These are phyloP conservation scores for Morella rubra DNA, from an alignment of 306 rosid genomes.

Conservation along the genomic window DNA sequence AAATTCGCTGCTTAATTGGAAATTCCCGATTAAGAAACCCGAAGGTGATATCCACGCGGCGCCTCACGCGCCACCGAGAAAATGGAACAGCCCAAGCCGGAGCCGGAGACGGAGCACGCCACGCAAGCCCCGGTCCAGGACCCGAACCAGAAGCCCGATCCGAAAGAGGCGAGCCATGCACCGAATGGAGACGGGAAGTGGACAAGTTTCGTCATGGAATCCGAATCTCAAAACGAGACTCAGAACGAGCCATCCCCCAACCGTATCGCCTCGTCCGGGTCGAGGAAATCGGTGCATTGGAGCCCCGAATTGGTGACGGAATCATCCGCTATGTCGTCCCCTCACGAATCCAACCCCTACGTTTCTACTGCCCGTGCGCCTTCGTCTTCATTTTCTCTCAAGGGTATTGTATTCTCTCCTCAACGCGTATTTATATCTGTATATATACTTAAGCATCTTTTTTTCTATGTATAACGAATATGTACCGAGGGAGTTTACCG, in stretches of 20 bases:
- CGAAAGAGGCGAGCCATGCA: slow-evolving; percentile 21
- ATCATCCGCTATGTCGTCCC: slow-evolving; percentile 44
- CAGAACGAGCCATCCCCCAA: slow-evolving; percentile 25
- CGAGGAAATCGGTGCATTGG: slow-evolving; percentile 82
- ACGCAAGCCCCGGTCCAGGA: background rate
- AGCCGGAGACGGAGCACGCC: slow-evolving; percentile 29
- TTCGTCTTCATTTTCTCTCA: slow-evolving; percentile 41
- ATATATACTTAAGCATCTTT: too few species aligned
- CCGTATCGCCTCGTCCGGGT: slow-evolving; percentile 29
- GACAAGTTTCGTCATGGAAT: slow-evolving; percentile 33
- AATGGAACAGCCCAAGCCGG: slow-evolving; percentile 56
- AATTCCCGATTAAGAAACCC: background rate
- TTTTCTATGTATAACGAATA: too few species aligned
- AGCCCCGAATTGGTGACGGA: slow-evolving; percentile 74
- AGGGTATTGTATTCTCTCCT: slow-evolving; percentile 45
- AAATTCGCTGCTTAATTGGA: background rate
- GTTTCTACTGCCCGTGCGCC: slow-evolving; percentile 31
- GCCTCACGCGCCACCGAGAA: slow-evolving; percentile 18
- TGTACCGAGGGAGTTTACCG: slow-evolving; percentile 6
- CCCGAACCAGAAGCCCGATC: slow-evolving; percentile 14
- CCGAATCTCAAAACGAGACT: slow-evolving; percentile 27
- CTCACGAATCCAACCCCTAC: slow-evolving; percentile 38
- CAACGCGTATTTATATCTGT: background rate
- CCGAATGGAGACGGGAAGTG: slow-evolving; percentile 36
- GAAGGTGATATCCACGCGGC: slow-evolving; percentile 33